Base-by-base conservation (phyloP, 305 asterid species). In the Fraxinus platypoda region DNA sequence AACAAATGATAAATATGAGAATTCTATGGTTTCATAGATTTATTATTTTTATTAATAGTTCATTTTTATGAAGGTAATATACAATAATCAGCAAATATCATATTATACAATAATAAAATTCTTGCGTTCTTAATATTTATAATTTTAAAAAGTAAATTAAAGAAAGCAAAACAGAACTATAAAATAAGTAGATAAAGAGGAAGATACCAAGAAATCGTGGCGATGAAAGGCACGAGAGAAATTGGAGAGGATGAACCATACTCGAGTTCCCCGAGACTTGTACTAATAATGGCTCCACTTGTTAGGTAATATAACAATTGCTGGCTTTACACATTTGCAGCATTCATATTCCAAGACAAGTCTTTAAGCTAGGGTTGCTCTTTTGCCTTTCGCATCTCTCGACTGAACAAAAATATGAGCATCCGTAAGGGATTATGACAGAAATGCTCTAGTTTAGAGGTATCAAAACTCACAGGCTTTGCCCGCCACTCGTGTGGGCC, bases 301-400 rank as follows among this genome's bases (percentile, higher is more conserved):
- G 25, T 52, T 52, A 52, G 23, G 23, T 52, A 17, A n/a, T 54
- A 54, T 0, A 23, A 3, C 31, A 62, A 62, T 8, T 19, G 28
- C 71, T 62, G 71, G 71, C 74, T 68, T 68, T 30, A 28, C 74
- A 28, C 19, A 68, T 13, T 68, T 26, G 74, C 28, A 5, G 35
- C 37, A n/a, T 66, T 62, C 71, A 23, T 62, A 62, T 62, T 68
- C 37, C 37, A 68, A 28, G 74, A 28, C 74, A 28, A 68, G 74
- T 12, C 74, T 28, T 88, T 77, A 92, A 83, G 94, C 97, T 31
- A 92, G 87, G 19, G 97, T 91, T 74, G 93, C 94, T 70, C 97
- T 89, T 86, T 92, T 89, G 37, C 97, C 94, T 86, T 91, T 91
- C 2, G 87, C 91, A 23, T 90, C 94, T 86, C 91, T 89, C 15